These are phyloP conservation scores for Candida railenensis DNA, from an alignment of 805 yeast species.

Conservation along the genomic window DNA sequence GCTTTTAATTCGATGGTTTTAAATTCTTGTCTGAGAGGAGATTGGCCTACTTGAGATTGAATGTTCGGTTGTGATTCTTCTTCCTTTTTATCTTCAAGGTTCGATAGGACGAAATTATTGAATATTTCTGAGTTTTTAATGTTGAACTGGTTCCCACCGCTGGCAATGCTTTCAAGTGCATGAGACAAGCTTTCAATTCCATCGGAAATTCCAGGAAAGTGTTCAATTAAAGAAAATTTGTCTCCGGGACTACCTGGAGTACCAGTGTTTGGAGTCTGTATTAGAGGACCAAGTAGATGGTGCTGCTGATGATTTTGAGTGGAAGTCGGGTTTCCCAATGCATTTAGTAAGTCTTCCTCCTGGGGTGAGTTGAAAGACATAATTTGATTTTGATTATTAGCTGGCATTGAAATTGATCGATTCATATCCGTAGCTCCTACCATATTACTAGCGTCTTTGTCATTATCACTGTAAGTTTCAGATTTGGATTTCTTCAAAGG, in stretches of 20 bases:
- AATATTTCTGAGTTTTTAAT: constrained; percentile 27
- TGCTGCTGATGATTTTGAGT: background rate
- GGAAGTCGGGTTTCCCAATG: background rate
- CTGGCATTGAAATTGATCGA: background rate
- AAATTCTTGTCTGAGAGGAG: background rate
- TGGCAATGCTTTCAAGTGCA: constrained; percentile 23
- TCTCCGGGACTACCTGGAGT: background rate
- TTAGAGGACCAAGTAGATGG: background rate
- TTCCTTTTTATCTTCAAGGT: constrained; percentile 5
- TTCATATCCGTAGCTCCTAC: background rate
- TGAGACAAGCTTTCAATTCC: constrained; percentile 25
- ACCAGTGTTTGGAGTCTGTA: background rate
- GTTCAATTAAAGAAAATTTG: constrained; percentile 1
- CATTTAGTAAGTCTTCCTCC: background rate
- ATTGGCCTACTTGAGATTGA: background rate
- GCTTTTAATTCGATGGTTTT: background rate
- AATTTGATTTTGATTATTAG: no score
- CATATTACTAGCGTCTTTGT: background rate
- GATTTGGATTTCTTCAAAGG: constrained; percentile 3
- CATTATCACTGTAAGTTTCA: background rate
- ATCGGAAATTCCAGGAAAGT: constrained; percentile 18
- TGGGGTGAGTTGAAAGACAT: background rate
- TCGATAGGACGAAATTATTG: constrained; percentile 19
- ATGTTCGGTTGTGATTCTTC: background rate
- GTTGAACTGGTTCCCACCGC: constrained; percentile 24